Base-by-base conservation (phyloP, 495 filamentous ascomycete genomes). In the Penicillium turbatum region DNA sequence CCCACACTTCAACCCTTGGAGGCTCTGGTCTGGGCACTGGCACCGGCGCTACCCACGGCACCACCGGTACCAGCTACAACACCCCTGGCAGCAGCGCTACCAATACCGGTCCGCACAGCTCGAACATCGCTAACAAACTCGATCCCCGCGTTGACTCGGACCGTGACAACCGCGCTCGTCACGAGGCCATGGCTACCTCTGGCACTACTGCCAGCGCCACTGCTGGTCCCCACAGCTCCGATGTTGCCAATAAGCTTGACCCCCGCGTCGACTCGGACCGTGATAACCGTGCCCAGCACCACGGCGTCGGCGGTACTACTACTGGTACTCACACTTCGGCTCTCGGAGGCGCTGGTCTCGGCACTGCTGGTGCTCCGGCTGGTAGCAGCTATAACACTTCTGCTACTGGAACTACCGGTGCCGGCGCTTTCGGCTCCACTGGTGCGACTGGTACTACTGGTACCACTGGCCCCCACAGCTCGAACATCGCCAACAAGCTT, bases 401-500 rank as follows among this genome's bases (percentile, higher is more conserved):
- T 42, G 17, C 1, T 17, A 42, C 39, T 41, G 37, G 37, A 1
- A 34, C 46, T 19, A 26, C 37, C n/a, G 36, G 21, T 24, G 4
- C 21, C 4, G 21, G 21, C 21, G 4, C n/a, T n/a, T n/a, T 24
- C 21, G 21, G 21, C 21, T 24, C 35, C 7, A 24, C 48, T 10
- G 39, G 31, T 2, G 10, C 31, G 15, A 36, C 45, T 15, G 24
- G 31, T 24, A 12, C 32, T 8, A 48, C 32, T 27, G 34, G 32
- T 17, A 48, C 32, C 5, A 29, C 49, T 24, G 67, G 62, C 6
- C 68, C 60, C 8, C 75, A 74, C 48, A 49, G 51, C 8, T 72
- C 71, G 11, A 72, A 70, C 48, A 13, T 67, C 19, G 61, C 60
- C 29, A 79, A 77, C 53, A 76, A 76, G 63, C 53, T 67, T 2